Evolutionary conservation across 2,329 filamentous ascomycete genomes (phyloP).

Genomic region (Penicillium sp.): DNA sequence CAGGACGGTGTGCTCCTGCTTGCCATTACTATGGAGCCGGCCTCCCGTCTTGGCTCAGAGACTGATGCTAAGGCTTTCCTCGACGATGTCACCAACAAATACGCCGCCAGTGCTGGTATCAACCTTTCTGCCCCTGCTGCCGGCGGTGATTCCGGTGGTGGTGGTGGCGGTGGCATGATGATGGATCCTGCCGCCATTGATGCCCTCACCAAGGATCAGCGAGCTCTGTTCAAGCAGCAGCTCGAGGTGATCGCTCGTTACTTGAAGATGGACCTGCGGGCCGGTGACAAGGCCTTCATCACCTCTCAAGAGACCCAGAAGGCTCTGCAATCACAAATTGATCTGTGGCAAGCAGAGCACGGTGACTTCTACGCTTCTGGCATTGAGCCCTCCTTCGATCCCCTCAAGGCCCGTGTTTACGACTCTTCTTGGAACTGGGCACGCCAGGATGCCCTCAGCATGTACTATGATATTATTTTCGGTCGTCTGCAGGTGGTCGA

Average conservation of each 20-base stretch:
- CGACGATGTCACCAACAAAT: conserved; percentile 86
- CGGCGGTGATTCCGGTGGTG: conserved; percentile 72
- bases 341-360: conserved; percentile 93
- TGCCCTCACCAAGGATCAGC: conserved; percentile 95
- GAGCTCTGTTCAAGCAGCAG: conserved; percentile 96
- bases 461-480: conserved; percentile 99
- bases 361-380: conserved; percentile 95
- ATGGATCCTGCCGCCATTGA: conserved; percentile 98
- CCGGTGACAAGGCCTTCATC: conserved; percentile 93
- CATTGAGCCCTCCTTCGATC: conserved; percentile 91
- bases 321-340: conserved; percentile 87
- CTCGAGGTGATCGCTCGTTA: conserved; percentile 93
- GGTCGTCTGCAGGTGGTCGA: conserved; percentile 90
- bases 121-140: conserved; percentile 74
- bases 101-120: conserved; percentile 81
- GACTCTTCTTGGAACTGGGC: conserved; percentile 99
- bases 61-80: conserved; percentile 90
- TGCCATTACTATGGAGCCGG: conserved; percentile 89
- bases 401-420: conserved; percentile 92
- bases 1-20: conserved; percentile 90
- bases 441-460: conserved; percentile 92
- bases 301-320: conserved; percentile 82
- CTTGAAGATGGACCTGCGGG: conserved; percentile 93
- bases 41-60: conserved; percentile 85
- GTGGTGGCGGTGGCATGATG: conserved; percentile 86